Evolutionary conservation across 495 filamentous ascomycete species (phyloP), one percentile per base, ranked within the genome.

Genomic region (Podospora pseudopauciseta): DNA sequence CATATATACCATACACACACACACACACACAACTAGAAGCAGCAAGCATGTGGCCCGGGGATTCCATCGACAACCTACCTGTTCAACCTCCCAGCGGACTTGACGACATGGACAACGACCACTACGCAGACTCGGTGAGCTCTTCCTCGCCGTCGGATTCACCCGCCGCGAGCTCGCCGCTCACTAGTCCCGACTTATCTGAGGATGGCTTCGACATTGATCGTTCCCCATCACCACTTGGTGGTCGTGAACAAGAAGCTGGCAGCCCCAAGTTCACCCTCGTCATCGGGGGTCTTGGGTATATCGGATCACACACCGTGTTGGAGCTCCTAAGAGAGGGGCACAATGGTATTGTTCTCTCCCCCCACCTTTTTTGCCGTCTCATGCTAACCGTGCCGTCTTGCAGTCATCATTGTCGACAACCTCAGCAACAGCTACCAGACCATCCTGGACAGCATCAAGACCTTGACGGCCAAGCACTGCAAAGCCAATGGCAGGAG

Each of bases 281-380:
- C 20, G 86, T 89, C 61, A 86, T 87, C 57, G 88, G 88, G n/a
- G 88, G 88, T 9, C 79, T 88, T 20, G 88, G 88, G 4, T 90
- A 89, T 72, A 89, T 90, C 70, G 88, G 88, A 66, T 87, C 84
- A 61, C 88, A 89, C 76, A 89, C 88, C 5, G 82, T 82, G 59
- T 75, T 89, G 54, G 88, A 90, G 72, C 77, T 90, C 44, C 80
- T 90, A 60, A 86, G 89, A 65, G 83, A 82, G 20, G 82, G 82
- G 20, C 85, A 87, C 76, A 88, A 89, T 74, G 86, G 74, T 72
- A 34, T 7, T 23, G 23, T 32, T 32, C 7, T 11, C 32, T 63
- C 59, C 19, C n/a, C 19, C 55, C 55, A 19, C 0, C 13, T 4
- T 26, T 58, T 15, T 2, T 18, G 23, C 55, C 55, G 23, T 61